phyloP scores from a whole-genome alignment of 2,329 filamentous ascomycete species.

The Penicillium sp. region DNA sequence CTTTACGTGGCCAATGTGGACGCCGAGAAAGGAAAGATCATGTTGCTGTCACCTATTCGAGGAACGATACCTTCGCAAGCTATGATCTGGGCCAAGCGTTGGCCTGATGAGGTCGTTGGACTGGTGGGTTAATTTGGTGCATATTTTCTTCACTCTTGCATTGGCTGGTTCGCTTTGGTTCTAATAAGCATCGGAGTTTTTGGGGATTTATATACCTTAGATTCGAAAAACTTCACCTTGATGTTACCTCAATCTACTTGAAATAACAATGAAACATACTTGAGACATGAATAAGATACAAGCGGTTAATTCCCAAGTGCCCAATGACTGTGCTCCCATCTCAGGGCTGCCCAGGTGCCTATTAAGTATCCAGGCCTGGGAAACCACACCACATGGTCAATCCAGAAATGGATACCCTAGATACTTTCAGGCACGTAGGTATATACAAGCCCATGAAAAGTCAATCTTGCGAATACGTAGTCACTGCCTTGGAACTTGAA shows the following conservation, averaged over 20 bases:
- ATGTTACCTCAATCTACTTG: not conserved
- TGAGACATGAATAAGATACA: not conserved
- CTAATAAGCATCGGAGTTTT: slow-evolving; percentile 2
- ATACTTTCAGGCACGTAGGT: no score
- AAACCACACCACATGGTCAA: no score
- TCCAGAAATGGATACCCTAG: no score
- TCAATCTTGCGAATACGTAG: no score
- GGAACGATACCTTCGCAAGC: slow-evolving; percentile 77
- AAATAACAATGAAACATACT: not conserved
- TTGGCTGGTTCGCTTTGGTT: not conserved
- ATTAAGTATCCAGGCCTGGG: no score
- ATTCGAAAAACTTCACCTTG: not conserved
- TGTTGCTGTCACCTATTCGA: slow-evolving; percentile 79
- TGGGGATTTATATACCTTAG: not conserved
- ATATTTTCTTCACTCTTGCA: not conserved
- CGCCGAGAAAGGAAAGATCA: slow-evolving; percentile 75
- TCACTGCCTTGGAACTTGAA: no score
- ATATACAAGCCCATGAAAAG: no score
- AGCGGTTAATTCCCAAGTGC: no score
- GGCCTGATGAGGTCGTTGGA: slow-evolving; percentile 82
- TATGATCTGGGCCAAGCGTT: slow-evolving; percentile 73
- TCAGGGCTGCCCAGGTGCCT: no score
- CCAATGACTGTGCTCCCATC: no score
- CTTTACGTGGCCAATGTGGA: slow-evolving; percentile 92
- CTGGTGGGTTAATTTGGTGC: slow-evolving; percentile 44